Percentiles rank a stretch among this genome's conserved stretches.
These are phyloP conservation scores for Kickxella alabastrina DNA, from an alignment of 192 early-diverging fungal species.

Conservation along the genomic window DNA sequence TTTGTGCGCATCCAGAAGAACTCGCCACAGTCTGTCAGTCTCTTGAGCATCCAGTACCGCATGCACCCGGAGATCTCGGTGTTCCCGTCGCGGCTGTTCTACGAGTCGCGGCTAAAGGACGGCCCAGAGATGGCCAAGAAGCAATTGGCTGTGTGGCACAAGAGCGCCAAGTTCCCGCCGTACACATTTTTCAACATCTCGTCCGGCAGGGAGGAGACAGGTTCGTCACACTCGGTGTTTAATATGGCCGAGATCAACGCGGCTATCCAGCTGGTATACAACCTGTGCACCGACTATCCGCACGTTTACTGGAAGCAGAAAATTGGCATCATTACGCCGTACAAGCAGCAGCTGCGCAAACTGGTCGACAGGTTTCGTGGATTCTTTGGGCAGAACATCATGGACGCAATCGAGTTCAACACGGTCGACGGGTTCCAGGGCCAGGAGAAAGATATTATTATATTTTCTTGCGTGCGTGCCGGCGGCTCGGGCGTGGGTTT, in stretches of 20 bases:
- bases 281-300: slow-evolving; percentile 58
- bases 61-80: slow-evolving; percentile 91
- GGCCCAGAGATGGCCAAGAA: slow-evolving; percentile 63
- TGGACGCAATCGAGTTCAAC: slow-evolving; percentile 82
- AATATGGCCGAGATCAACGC: slow-evolving; percentile 77
- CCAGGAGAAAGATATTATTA: slow-evolving; percentile 95
- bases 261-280: slow-evolving; percentile 67
- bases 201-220: slow-evolving; percentile 61
- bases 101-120: slow-evolving; percentile 69
- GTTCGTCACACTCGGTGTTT: slow-evolving; percentile 63
- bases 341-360: slow-evolving; percentile 78
- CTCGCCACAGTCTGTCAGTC: slow-evolving; percentile 60
- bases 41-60: slow-evolving; percentile 93
- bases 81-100: slow-evolving; percentile 80
- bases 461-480: slow-evolving; percentile 91
- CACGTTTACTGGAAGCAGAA: slow-evolving; percentile 59
- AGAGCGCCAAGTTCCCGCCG: slow-evolving; percentile 55
- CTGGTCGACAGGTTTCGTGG: slow-evolving; percentile 63
- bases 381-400: slow-evolving; percentile 60
- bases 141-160: slow-evolving; percentile 74
- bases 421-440: slow-evolving; percentile 98
- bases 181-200: slow-evolving; percentile 75
- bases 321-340: slow-evolving; percentile 90
- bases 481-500: slow-evolving; percentile 71
- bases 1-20: slow-evolving; percentile 82